A percentile compares a stretch with the other conserved stretches of the same genome.
Conservation (phyloP, 2,329 filamentous ascomycete genomes). For the Lasiodiplodia sp. region DNA sequence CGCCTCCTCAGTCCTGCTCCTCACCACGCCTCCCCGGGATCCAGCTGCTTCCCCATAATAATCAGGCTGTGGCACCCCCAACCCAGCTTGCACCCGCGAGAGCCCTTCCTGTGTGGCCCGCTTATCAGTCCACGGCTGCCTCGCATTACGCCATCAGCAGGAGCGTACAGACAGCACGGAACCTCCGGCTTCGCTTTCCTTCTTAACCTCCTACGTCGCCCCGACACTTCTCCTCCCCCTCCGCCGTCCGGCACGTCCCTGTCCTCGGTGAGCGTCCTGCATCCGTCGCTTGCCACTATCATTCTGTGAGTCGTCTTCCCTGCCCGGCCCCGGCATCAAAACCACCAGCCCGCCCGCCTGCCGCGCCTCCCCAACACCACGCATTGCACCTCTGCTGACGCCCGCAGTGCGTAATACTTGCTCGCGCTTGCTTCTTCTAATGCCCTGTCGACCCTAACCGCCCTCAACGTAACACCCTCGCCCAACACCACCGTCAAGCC, state of each 20-base stretch:
- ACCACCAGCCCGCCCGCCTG: not conserved
- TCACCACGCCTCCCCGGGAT: conserved; percentile 20
- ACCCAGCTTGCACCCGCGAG: conserved; percentile 17
- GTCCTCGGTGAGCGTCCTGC: conserved; percentile 12
- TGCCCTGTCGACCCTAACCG: conserved; percentile 49
- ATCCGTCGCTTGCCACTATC: conserved; percentile 23
- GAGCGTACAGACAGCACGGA: conserved; percentile 24
- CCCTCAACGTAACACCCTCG: conserved; percentile 43
- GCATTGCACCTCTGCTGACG: conserved; percentile 13
- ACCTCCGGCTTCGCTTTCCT: conserved; percentile 27
- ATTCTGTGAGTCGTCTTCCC: conserved; percentile 27
- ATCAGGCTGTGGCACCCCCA: conserved; percentile 14
- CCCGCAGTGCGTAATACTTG: conserved; percentile 38
- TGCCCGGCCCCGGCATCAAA: not conserved
- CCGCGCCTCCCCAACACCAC: not conserved
- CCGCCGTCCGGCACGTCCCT: conserved; percentile 2
- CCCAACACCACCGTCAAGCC: conserved; percentile 41
- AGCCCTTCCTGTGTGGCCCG: conserved; percentile 26
- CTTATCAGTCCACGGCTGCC: conserved; percentile 29
- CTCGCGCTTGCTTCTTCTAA: conserved; percentile 48
- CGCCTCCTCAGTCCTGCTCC: conserved; percentile 24
- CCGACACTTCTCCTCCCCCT: conserved; percentile 2
- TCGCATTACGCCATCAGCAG: conserved; percentile 28
- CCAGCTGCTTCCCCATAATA: conserved; percentile 24
- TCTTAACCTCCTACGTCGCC: not conserved